Conservation (phyloP, 2,329 filamentous ascomycete species). For the Cordyceps pruinosa region DNA sequence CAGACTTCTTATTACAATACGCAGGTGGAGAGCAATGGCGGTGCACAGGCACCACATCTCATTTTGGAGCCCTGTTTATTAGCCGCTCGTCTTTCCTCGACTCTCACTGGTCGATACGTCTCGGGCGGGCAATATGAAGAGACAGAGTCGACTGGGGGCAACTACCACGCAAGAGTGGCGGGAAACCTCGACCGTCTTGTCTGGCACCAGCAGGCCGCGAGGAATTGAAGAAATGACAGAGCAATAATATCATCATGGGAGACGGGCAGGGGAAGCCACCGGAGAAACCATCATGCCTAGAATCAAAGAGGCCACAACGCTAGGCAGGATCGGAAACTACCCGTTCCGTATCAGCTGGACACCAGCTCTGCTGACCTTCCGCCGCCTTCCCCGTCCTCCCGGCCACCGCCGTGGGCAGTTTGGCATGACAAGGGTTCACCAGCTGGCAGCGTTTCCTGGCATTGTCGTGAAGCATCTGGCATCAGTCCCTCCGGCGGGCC, state of each 20-base stretch:
- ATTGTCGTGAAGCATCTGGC: too few species aligned
- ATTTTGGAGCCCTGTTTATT: not conserved
- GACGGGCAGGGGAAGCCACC: too few species aligned
- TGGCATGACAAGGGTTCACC: not conserved
- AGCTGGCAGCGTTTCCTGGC: not conserved
- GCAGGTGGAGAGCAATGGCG: not conserved
- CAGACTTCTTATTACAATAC: not conserved
- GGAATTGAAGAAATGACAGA: not conserved
- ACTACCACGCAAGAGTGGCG: too few species aligned
- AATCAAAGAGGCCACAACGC: not conserved
- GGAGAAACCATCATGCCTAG: not conserved
- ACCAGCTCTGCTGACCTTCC: not conserved
- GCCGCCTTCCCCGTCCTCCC: too few species aligned
- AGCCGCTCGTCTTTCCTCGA: conserved; percentile 3
- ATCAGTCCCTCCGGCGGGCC: too few species aligned
- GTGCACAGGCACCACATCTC: not conserved
- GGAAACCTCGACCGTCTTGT: too few species aligned
- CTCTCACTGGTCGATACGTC: not conserved
- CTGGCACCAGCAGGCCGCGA: too few species aligned
- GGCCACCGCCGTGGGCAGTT: not conserved
- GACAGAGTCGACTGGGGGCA: not conserved
- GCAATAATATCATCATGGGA: too few species aligned
- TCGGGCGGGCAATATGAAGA: too few species aligned
- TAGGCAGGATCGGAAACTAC: not conserved
- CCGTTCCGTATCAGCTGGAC: not conserved